Conservation (phyloP, 164 flowering plant genomes). For the Akebia trifoliata region DNA sequence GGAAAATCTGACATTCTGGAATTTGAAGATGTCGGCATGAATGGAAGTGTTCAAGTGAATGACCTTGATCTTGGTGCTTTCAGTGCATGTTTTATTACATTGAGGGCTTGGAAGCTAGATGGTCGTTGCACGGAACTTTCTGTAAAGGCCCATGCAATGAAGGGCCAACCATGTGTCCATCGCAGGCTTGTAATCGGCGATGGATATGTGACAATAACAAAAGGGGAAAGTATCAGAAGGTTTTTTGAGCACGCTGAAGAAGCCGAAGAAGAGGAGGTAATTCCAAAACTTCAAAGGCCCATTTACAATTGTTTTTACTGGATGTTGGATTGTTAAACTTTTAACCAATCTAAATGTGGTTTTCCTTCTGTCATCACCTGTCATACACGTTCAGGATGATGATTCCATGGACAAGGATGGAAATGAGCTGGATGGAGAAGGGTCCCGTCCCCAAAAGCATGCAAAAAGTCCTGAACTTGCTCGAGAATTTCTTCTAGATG, state of each 20-base stretch:
- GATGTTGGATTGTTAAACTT: background rate
- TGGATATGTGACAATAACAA: slow-evolving; percentile 80
- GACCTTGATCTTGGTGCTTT: slow-evolving; percentile 80
- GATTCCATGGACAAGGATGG: slow-evolving; percentile 95
- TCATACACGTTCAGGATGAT: slow-evolving; percentile 60
- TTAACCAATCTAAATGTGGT: background rate
- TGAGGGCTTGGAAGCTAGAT: slow-evolving; percentile 88
- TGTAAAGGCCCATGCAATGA: slow-evolving; percentile 96
- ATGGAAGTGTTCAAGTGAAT: slow-evolving; percentile 59
- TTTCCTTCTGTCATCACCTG: background rate
- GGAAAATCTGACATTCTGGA: slow-evolving; percentile 90
- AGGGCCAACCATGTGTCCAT: slow-evolving; percentile 92
- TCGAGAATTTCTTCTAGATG: slow-evolving; percentile 96
- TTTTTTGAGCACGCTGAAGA: slow-evolving; percentile 99
- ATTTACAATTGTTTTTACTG: background rate
- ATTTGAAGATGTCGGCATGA: slow-evolving; percentile 89
- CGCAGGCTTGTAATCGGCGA: slow-evolving; percentile 90
- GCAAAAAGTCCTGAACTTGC: slow-evolving; percentile 99
- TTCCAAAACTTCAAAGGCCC: background rate
- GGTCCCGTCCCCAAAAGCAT: slow-evolving; percentile 97
- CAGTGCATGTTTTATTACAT: slow-evolving; percentile 77
- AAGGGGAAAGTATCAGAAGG: slow-evolving; percentile 79
- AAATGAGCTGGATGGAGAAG: slow-evolving; percentile 93
- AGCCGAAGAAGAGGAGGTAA: slow-evolving; percentile 98
- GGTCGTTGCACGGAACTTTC: slow-evolving; percentile 83